Base-by-base conservation (phyloP, 2,329 filamentous ascomycete genomes). In the Alternaria sp. region DNA sequence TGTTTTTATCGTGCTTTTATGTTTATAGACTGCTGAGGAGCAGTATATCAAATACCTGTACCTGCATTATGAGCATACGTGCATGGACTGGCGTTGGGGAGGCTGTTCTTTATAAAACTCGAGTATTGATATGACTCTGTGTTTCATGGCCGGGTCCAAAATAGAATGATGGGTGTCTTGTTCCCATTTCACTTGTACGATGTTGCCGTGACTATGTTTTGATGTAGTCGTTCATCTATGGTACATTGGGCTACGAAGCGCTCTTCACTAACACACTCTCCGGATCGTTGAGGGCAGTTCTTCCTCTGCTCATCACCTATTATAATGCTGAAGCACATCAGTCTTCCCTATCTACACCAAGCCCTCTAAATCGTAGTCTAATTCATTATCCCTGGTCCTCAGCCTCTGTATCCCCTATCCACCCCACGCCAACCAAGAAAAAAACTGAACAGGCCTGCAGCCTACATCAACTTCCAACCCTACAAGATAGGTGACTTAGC, bases 41-140 rank as follows among this genome's bases (percentile, higher is more conserved):
- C 64, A 58, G 68, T 69, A 69, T 63, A 70, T 63, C 50, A 66
- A 69, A 45, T 67, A 69, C 68, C 61, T 60, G 23, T 45, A 43
- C 49, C 45, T 60, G 49, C 62, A 58, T 65, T 14, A 58, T 50
- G 15, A 59, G 58, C 61, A 66, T 54, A 53, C 41, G 44, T 64
- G 59, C 63, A 67, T 65, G 55, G 64, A 44, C 9, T 30, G 64
- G 62, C 62, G 63, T 66, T 66, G 15, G 23, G 47, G 23, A 23
- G 25, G 44, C 11, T 26, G 44, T 55, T 55, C 23, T 30, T 50
- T 41, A 51, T 37, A 58, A 58, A 58, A 54, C 26, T 43, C 28
- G 54, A 45, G 18, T 28, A 53, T 43, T 62, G n/a, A n/a, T 41
- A 41, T 41, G 25, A 61, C 30, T 45, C 14, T 37, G 58, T 56